A percentile compares a stretch with the other conserved stretches of the same genome.
Conservation (phyloP, 192 early-diverging fungal genomes). For the Coemansia sp. region DNA sequence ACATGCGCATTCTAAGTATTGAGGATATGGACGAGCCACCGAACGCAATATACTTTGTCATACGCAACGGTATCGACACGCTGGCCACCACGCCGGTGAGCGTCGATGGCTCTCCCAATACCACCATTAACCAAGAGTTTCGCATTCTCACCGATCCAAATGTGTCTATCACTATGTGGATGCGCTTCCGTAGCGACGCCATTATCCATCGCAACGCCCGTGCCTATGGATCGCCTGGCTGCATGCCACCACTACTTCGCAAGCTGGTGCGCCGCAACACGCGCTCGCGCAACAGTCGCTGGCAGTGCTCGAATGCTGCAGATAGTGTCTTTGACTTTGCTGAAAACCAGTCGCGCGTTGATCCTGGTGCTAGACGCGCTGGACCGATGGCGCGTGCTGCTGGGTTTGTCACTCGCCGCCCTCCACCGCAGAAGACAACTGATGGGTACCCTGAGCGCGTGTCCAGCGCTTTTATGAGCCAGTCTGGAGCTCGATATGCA, state of each 20-base stretch:
- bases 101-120: constrained; percentile 15
- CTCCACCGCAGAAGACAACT: neutral
- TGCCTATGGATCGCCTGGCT: constrained; percentile 18
- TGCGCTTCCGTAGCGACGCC: constrained; percentile 54
- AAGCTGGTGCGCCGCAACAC: constrained; percentile 53
- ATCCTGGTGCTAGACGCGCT: constrained; percentile 21
- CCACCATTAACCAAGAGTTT: constrained; percentile 55
- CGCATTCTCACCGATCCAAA: constrained; percentile 49
- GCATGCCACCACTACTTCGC: constrained; percentile 43
- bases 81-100: constrained; percentile 45
- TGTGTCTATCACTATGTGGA: constrained; percentile 55
- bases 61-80: constrained; percentile 56
- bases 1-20: constrained; percentile 54
- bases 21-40: constrained; percentile 45
- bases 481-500: neutral
- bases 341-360: constrained; percentile 3
- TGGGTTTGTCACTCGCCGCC: constrained; percentile 17
- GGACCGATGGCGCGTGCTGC: constrained; percentile 4
- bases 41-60: constrained; percentile 54
- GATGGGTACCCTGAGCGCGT: constrained; percentile 24
- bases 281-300: constrained; percentile 32
- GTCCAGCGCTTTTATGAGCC: constrained; percentile 21
- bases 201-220: constrained; percentile 31
- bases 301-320: constrained; percentile 20
- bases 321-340: constrained; percentile 55